These are phyloP conservation scores for Pseudopithomyces maydicus DNA, from an alignment of 2,329 filamentous ascomycete species.

Conservation along the genomic window DNA sequence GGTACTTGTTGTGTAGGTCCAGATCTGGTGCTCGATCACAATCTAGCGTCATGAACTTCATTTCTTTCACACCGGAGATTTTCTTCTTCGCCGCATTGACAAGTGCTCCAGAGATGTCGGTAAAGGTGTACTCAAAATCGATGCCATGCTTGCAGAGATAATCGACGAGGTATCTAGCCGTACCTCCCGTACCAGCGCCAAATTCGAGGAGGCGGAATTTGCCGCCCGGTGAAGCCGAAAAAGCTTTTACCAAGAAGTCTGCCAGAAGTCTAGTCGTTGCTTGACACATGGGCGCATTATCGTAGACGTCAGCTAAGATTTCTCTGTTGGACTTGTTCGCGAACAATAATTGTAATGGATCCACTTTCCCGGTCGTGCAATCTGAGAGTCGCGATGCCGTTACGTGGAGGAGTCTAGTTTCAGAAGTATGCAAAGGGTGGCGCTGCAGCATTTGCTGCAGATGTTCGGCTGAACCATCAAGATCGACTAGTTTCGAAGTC, in stretches of 20 bases:
- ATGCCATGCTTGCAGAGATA: background rate
- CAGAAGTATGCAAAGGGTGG: no score
- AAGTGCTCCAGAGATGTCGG: background rate
- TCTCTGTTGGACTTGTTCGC: no score
- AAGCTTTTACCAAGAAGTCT: background rate
- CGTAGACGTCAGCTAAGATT: no score
- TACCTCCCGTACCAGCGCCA: background rate
- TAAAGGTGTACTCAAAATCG: background rate
- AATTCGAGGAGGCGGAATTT: background rate
- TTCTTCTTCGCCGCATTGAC: conserved; percentile 3
- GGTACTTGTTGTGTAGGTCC: conserved; percentile 10
- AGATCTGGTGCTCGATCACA: no score
- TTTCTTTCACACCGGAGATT: no score
- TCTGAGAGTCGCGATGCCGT: no score
- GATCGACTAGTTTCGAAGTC: background rate
- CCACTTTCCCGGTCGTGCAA: no score
- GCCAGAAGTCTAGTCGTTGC: background rate
- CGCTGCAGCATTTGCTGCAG: no score
- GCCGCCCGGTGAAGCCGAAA: background rate
- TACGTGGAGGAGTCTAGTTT: no score
- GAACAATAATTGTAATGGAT: no score
- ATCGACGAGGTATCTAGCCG: background rate
- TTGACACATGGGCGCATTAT: background rate
- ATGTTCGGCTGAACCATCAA: background rate
- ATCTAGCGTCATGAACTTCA: no score